Conservation (phyloP, 768 basidiomycete genomes). For the Pseudohyphozyma bogoriensis region DNA sequence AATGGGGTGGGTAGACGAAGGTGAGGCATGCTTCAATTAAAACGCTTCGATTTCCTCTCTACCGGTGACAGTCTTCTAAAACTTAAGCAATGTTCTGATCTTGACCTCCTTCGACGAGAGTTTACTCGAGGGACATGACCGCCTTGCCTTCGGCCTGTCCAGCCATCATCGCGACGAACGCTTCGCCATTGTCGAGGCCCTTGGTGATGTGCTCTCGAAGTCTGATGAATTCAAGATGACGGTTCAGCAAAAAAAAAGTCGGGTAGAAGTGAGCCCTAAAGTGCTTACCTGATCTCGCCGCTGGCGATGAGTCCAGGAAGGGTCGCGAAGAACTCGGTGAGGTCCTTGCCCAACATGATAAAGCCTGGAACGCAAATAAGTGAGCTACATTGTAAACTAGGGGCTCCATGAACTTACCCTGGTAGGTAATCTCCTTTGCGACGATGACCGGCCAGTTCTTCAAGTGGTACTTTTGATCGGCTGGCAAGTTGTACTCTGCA, state of each 20-base stretch:
- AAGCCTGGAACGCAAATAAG: no score
- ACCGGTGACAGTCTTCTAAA: no score
- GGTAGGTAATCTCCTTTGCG: slow-evolving; percentile 28
- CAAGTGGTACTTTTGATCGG: slow-evolving; percentile 18
- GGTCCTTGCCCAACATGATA: slow-evolving; percentile 21
- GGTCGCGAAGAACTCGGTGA: slow-evolving; percentile 32
- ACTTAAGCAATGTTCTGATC: no score
- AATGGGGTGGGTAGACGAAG: no score
- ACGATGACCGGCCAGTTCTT: slow-evolving; percentile 30
- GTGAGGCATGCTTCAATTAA: no score
- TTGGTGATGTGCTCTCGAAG: slow-evolving; percentile 33
- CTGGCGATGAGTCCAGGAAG: slow-evolving; percentile 28
- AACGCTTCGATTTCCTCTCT: no score
- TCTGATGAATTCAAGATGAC: slow-evolving; percentile 21
- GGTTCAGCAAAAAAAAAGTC: slow-evolving; percentile 13
- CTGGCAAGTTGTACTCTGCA: slow-evolving; percentile 22
- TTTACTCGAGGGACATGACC: slow-evolving; percentile 18
- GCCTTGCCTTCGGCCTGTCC: slow-evolving; percentile 30
- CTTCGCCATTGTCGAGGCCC: slow-evolving; percentile 34
- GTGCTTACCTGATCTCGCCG: slow-evolving; percentile 26
- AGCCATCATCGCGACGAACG: slow-evolving; percentile 30
- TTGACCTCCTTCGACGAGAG: neutral
- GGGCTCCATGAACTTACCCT: no score
- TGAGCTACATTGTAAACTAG: no score
- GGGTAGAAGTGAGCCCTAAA: neutral